Evolutionary conservation across 2,329 filamentous ascomycete species (phyloP), one percentile per base, ranked within the genome.

Genomic region (Fusarium veterinarium): DNA sequence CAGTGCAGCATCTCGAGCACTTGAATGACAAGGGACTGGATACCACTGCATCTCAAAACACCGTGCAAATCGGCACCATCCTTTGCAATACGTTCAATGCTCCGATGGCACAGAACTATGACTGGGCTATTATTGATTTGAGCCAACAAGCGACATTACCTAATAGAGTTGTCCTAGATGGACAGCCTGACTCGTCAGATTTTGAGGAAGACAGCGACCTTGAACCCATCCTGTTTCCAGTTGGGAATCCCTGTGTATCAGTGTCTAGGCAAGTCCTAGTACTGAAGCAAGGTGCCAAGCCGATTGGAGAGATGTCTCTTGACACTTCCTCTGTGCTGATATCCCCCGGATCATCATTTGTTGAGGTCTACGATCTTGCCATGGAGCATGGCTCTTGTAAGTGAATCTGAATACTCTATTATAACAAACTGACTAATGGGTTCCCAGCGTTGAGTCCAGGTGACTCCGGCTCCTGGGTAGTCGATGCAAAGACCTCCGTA

Each of bases 391-490:
- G 31, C 1, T 37, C 14, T 7, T 37, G 58, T 60, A 38, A 31
- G 58, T 60, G 6, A 1, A 8, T 8, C n/a, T 13, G 14, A 7
- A 4, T 5, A 8, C 6, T 16, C n/a, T 16, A 3, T 2, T 20
- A n/a, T 12, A 16, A 7, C 6, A 19, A 19, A 25, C 1, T 16
- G 14, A 23, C 13, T 17, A 11, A 20, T 28, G 16, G 13, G 1
- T 14, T 5, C 10, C 2, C 2, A 62, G 59, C 33, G 8, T 7
- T 62, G 1, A 20, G 2, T 1, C 51, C 59, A 0, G 59, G 59
- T 3, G 59, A 62, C 8, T 62, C 59, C 11, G 59, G 59, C 5
- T n/a, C 33, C 1, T 62, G 59, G 59, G 59, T 62, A 40, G 51
- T 62, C 0, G 51, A 62, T 33, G 28, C 10, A 0, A 46, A 31